These are phyloP conservation scores for Drosera capensis DNA, from an alignment of 148 eudicot species.

Conservation along the genomic window DNA sequence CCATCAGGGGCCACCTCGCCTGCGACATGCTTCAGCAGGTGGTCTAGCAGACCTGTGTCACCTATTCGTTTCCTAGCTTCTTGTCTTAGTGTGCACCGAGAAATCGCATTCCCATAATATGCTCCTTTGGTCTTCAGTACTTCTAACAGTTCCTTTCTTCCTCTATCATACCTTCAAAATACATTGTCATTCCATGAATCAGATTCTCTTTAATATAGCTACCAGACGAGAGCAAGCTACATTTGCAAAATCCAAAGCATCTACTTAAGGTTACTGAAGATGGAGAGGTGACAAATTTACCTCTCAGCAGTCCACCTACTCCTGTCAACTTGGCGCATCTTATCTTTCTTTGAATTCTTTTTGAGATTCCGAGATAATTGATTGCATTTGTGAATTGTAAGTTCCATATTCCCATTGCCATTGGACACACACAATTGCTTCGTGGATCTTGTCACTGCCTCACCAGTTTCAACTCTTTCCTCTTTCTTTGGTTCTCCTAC, in stretches of 20 bases:
- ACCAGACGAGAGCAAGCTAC: not conserved
- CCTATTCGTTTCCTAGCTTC: slow-evolving; percentile 51
- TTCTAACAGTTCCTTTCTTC: slow-evolving; percentile 8
- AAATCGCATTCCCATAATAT: slow-evolving; percentile 22
- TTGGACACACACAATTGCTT: slow-evolving; percentile 15
- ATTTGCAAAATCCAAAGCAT: not conserved
- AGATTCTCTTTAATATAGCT: not conserved
- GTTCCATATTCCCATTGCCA: not conserved
- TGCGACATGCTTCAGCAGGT: slow-evolving; percentile 49
- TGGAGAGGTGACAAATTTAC: slow-evolving; percentile 6
- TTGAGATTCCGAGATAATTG: not conserved
- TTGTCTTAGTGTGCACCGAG: slow-evolving; percentile 29
- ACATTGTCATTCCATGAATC: not conserved
- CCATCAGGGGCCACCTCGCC: slow-evolving; percentile 51
- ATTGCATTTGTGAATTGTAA: not conserved
- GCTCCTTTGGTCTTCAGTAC: slow-evolving; percentile 48
- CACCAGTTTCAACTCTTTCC: slow-evolving; percentile 1
- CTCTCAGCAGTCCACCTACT: slow-evolving; percentile 26
- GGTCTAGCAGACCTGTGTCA: slow-evolving; percentile 60
- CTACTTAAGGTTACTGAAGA: not conserved
- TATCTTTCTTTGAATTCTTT: slow-evolving; percentile 5
- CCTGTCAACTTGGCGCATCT: slow-evolving; percentile 11
- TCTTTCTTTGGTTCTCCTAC: slow-evolving; percentile 1
- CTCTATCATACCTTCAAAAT: slow-evolving; percentile 2
- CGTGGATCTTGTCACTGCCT: slow-evolving; percentile 7